Conservation (phyloP, 2,329 filamentous ascomycete species). For the Fusarium mangiferae region DNA sequence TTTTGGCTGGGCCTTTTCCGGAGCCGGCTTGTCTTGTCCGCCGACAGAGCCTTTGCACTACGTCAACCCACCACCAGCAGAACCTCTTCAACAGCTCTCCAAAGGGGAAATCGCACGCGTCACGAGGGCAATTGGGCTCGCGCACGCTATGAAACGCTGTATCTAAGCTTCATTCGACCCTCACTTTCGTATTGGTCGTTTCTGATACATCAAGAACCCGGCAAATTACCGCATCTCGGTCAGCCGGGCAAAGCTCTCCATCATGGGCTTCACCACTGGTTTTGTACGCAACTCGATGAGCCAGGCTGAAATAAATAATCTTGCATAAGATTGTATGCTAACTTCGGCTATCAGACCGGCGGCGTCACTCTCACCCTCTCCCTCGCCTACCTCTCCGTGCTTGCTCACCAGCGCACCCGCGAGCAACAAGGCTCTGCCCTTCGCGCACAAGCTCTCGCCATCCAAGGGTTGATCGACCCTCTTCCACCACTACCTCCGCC, state of each 20-base stretch:
- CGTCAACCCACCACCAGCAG: slow-evolving; percentile 45
- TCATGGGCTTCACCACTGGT: slow-evolving; percentile 79
- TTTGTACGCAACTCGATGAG: slow-evolving; percentile 67
- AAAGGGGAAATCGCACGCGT: slow-evolving; percentile 26
- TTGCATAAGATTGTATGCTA: slow-evolving; percentile 1
- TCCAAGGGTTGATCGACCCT: slow-evolving; percentile 64
- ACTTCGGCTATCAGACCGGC: slow-evolving; percentile 65
- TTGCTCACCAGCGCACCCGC: slow-evolving; percentile 76
- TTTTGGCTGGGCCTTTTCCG: slow-evolving; percentile 46
- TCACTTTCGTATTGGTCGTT: slow-evolving; percentile 33
- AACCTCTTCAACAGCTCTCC: slow-evolving; percentile 35
- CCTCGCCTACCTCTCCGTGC: slow-evolving; percentile 76
- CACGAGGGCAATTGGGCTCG: slow-evolving; percentile 43
- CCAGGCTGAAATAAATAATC: background rate
- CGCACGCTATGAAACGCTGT: slow-evolving; percentile 48
- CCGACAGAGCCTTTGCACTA: slow-evolving; percentile 42
- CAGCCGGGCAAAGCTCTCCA: slow-evolving; percentile 44
- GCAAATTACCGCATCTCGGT: slow-evolving; percentile 47
- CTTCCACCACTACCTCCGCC: slow-evolving; percentile 59
- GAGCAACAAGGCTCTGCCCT: slow-evolving; percentile 66
- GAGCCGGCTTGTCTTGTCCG: slow-evolving; percentile 45
- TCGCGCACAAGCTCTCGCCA: slow-evolving; percentile 65
- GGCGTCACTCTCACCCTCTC: slow-evolving; percentile 81
- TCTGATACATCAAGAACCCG: slow-evolving; percentile 24
- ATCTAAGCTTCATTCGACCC: slow-evolving; percentile 36